These are phyloP conservation scores for Calonectria ilicicola DNA, from an alignment of 2,329 filamentous ascomycete genomes.

Conservation along the genomic window DNA sequence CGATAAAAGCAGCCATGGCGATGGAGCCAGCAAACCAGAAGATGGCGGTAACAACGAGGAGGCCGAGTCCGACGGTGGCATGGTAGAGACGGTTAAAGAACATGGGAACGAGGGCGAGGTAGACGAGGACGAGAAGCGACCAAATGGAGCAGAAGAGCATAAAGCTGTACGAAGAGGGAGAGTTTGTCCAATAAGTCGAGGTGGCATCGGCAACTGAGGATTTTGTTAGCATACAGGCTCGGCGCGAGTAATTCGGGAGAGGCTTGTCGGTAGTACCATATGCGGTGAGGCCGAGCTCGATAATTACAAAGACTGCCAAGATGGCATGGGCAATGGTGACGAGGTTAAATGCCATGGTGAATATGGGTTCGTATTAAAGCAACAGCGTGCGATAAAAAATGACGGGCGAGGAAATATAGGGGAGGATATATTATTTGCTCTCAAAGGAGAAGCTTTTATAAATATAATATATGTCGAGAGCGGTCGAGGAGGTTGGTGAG, in stretches of 20 bases:
- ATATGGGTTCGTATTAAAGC: background rate
- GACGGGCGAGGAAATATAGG: background rate
- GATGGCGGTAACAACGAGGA: conserved; percentile 80
- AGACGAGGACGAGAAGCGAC: conserved; percentile 78
- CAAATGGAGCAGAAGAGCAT: conserved; percentile 84
- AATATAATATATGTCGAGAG: background rate
- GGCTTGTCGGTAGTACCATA: conserved; percentile 67
- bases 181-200: conserved; percentile 30
- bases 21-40: conserved; percentile 94
- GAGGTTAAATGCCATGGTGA: conserved; percentile 65
- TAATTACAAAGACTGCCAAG: conserved; percentile 76
- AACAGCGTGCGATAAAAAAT: background rate
- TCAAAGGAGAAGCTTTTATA: background rate
- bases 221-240: background rate
- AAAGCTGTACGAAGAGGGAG: conserved; percentile 76
- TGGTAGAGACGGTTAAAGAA: conserved; percentile 72
- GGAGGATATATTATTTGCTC: background rate
- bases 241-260: conserved; percentile 8
- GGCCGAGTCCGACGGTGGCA: conserved; percentile 72
- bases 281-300: conserved; percentile 80
- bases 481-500: background rate
- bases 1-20: conserved; percentile 76
- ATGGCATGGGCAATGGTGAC: conserved; percentile 73
- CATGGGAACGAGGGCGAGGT: conserved; percentile 76
- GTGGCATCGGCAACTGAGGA: conserved; percentile 51